These are phyloP conservation scores for Massarina eburnea DNA, from an alignment of 2,329 filamentous ascomycete species.

Conservation along the genomic window DNA sequence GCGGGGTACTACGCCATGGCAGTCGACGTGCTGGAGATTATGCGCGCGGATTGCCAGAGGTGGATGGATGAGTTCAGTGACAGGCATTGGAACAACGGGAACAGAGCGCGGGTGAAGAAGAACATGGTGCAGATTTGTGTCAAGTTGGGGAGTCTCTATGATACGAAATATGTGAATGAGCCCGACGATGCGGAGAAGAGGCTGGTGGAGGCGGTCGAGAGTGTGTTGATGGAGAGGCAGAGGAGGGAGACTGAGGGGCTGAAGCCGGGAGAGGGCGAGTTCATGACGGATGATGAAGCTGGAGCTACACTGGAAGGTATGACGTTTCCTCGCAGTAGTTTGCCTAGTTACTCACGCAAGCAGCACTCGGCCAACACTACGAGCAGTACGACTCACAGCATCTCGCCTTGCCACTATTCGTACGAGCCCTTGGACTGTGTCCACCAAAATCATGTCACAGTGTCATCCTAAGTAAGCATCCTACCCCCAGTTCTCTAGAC, in stretches of 20 bases:
- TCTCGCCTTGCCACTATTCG: slow-evolving; percentile 80
- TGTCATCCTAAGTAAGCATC: slow-evolving; percentile 68
- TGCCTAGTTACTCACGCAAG: slow-evolving; percentile 40
- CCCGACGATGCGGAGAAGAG: slow-evolving; percentile 72
- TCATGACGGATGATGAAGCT: slow-evolving; percentile 70
- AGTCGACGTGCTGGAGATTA: slow-evolving; percentile 75
- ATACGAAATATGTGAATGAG: slow-evolving; percentile 73
- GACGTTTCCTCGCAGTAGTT: slow-evolving; percentile 46
- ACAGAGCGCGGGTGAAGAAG: slow-evolving; percentile 67
- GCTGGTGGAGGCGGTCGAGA: slow-evolving; percentile 80
- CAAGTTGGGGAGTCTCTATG: slow-evolving; percentile 83
- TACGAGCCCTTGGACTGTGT: slow-evolving; percentile 77
- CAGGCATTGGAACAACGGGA: slow-evolving; percentile 43
- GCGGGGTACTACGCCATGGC: slow-evolving; percentile 69
- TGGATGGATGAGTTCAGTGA: slow-evolving; percentile 51
- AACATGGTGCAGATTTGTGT: slow-evolving; percentile 76
- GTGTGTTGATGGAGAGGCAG: slow-evolving; percentile 72
- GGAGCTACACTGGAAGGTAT: slow-evolving; percentile 75
- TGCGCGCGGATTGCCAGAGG: slow-evolving; percentile 66
- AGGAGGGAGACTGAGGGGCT: slow-evolving; percentile 67
- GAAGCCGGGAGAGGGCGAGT: slow-evolving; percentile 69
- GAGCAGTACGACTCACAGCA: slow-evolving; percentile 73
- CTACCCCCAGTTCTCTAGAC: background rate
- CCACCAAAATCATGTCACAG: slow-evolving; percentile 70
- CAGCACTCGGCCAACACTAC: slow-evolving; percentile 77